A percentile compares a stretch with the other conserved stretches of the same genome.
phyloP scores from a whole-genome alignment of 805 yeast genomes.

The Saccharomyces eubayanus region DNA sequence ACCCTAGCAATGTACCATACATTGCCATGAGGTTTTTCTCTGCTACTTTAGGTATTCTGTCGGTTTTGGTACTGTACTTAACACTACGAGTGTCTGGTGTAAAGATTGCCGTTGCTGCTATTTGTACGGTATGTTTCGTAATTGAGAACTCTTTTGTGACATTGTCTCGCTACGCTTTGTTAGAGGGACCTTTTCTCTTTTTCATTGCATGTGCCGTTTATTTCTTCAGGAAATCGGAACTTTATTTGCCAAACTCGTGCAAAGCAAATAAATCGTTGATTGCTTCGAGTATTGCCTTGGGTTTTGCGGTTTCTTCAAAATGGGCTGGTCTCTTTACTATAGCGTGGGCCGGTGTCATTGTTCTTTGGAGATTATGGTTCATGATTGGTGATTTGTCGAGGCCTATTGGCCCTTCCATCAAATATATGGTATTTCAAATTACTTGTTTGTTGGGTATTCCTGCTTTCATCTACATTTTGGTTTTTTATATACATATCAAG shows the following conservation, averaged over 20 bases:
- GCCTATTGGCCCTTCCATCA: constrained; percentile 36
- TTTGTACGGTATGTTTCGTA: constrained; percentile 47
- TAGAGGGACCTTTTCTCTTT: constrained; percentile 69
- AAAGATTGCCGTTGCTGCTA: constrained; percentile 51
- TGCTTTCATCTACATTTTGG: constrained; percentile 43
- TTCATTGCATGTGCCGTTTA: constrained; percentile 67
- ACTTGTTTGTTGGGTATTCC: constrained; percentile 51
- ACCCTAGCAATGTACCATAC: constrained; percentile 52
- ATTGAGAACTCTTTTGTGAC: constrained; percentile 63
- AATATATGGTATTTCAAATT: constrained; percentile 47
- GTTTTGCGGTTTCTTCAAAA: constrained; percentile 64
- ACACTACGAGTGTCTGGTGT: constrained; percentile 72
- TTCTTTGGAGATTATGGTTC: constrained; percentile 58
- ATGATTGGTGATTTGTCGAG: constrained; percentile 61
- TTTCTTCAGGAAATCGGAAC: constrained; percentile 56
- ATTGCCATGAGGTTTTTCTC: constrained; percentile 61
- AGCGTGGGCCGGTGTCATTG: constrained; percentile 63
- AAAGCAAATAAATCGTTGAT: constrained; percentile 51
- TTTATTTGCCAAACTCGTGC: constrained; percentile 49
- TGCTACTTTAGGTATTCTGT: constrained; percentile 58
- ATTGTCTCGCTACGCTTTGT: constrained; percentile 61
- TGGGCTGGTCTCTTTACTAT: constrained; percentile 79
- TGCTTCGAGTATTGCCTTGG: constrained; percentile 56
- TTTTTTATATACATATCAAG: constrained; percentile 57
- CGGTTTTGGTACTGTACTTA: constrained; percentile 54